Evolutionary conservation across 2,329 filamentous ascomycete genomes (phyloP), one percentile per base, ranked within the genome.

Genomic region (Xylaria sp.): DNA sequence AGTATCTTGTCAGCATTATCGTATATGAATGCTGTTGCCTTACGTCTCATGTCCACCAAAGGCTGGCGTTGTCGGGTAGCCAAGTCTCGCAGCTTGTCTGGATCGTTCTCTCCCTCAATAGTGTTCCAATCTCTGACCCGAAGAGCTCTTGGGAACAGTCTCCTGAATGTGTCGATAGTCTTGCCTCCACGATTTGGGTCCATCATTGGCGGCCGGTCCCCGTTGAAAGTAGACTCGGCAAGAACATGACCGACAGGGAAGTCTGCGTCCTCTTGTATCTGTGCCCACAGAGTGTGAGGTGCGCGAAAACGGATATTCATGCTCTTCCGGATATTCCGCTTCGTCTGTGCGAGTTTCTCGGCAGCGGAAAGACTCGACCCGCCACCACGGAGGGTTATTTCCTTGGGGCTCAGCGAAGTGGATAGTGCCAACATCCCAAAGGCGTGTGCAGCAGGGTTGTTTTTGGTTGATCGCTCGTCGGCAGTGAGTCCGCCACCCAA

Each of bases 401-500:
- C 16, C 4, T 39, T n/a, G 3, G 3, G 16, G 7, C 46, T 48
- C 19, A 47, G 4, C 13, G 60, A 57, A n/a, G 50, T 49, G 11
- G 35, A 49, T 39, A 58, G 34, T 35, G 58, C 52, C n/a, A 59
- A 7, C 55, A 61, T 56, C 8, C 57, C 58, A 10, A n/a, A 30
- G 6, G 19, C 34, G 11, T 13, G 11, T 13, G 4, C 35, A 1
- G 46, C 37, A 4, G 0, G 2, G 8, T 37, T 16, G 50, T 62
- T n/a, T 3, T 1, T 0, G 1, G 2, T 23, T 7, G 16, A 52
- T 23, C 6, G 11, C 23, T 65, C 63, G 2, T 13, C 52, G 3
- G 30, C 11, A 13, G 57, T 34, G 11, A 65, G 9, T 5, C 63
- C 63, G 18, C 63, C 63, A 18, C 61, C 61, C 1, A 65, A 18